Percentiles rank a stretch among this genome's conserved stretches.
Evolutionary conservation across 148 eudicot genomes (phyloP).

Genomic region (Fagopyrum homotropicum): DNA sequence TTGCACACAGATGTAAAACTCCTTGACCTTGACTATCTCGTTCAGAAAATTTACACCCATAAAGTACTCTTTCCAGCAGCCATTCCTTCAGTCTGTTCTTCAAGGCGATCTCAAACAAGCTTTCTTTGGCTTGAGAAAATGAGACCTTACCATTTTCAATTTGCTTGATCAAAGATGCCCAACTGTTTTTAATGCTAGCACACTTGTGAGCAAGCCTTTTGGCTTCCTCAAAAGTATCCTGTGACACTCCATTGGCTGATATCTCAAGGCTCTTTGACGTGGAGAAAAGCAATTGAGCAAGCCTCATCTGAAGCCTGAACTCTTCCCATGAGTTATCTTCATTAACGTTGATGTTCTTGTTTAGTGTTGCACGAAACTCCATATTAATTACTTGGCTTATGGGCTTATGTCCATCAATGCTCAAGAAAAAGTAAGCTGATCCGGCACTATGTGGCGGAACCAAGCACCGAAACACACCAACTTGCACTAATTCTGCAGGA

Average conservation of each 20-base stretch:
- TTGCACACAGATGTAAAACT: conserved; percentile 88
- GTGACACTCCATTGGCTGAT: conserved; percentile 43
- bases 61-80: conserved; percentile 70
- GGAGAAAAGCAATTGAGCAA: conserved; percentile 76
- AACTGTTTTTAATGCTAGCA: conserved; percentile 45
- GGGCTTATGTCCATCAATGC: conserved; percentile 65
- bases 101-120: conserved; percentile 64
- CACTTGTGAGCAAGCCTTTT: conserved; percentile 49
- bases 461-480: conserved; percentile 75
- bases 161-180: conserved; percentile 46
- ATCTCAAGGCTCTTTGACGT: conserved; percentile 59
- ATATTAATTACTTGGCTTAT: conserved; percentile 67
- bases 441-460: conserved; percentile 66
- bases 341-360: conserved; percentile 13
- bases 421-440: conserved; percentile 55
- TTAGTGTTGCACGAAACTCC: conserved; percentile 52
- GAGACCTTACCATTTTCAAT: conserved; percentile 42
- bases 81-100: conserved; percentile 76
- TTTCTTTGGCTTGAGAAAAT: conserved; percentile 55
- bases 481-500: conserved; percentile 60
- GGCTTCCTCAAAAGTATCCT: conserved; percentile 53
- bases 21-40: conserved; percentile 91
- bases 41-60: conserved; percentile 49
- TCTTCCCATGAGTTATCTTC: conserved; percentile 50
- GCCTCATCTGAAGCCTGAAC: conserved; percentile 66